Evolutionary conservation across 495 filamentous ascomycete species (phyloP), one percentile per base, ranked within the genome.

Genomic region (Neurospora sublineolata): DNA sequence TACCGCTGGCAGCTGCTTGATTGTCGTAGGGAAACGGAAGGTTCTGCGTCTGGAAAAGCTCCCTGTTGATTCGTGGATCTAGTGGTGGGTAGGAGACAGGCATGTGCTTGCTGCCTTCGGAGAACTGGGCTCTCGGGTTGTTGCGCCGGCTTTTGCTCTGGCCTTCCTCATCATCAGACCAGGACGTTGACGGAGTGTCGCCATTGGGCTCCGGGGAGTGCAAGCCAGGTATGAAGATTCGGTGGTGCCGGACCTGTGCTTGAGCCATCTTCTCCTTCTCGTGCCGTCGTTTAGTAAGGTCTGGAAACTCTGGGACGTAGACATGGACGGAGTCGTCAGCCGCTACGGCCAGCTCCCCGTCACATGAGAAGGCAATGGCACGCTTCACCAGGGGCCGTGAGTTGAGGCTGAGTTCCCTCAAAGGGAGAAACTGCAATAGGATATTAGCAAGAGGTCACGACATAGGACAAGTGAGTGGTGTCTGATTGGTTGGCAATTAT

Each of bases 261-360:
- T 69, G 44, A 1, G 23, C 12, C 0, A 42, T n/a, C 68, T 36
- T 64, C 40, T 18, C 27, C 27, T 64, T 37, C 41, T 52, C 52
- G n/a, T 71, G 69, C 27, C 72, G 68, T 37, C 75, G 76, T 40
- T 68, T 70, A 37, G 75, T 68, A 3, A 79, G 67, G 69, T 77
- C 75, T 30, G 79, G 77, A 41, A 79, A 84, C 67, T 84, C 82
- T 27, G 84, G 84, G 27, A 85, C 76, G 68, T 82, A 81, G 58
- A 86, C 70, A 69, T 83, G 79, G 69, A 86, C 80, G 37, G 81
- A 83, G 72, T 86, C 84, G 69, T 86, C 83, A 46, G 82, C 82
- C 0, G 79, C 79, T 16, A 86, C 77, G 8, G 83, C 84, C 1
- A 86, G 75, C 73, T 86, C 84, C 38, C 80, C 80, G 68, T 86